Base-by-base conservation (phyloP, 768 basidiomycete species). In the Ramaria sp. region DNA sequence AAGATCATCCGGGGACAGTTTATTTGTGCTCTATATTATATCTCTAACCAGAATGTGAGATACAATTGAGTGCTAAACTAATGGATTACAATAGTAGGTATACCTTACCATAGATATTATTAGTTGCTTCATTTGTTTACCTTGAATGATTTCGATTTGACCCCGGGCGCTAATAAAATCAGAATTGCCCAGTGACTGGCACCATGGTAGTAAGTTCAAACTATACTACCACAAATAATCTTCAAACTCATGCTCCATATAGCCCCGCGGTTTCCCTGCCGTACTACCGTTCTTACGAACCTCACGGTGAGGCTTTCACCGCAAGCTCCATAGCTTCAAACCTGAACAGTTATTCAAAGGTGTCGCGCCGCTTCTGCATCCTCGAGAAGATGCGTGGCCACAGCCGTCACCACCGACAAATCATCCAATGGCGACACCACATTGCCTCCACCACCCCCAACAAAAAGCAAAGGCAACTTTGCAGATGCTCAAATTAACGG, bases 401-500 rank as follows among this genome's bases (percentile, higher is more conserved):
- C 83, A 9, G 73, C 80, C 18, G 66, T 73, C 73, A 2, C 56
- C 72, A 0, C 68, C 75, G 2, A 70, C 77, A 22, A 75, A 76
- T 1, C 69, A 76, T 3, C 32, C 32, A 3, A 34, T 9, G 32
- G 32, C 2, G 32, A 34, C 32, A 64, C 73, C 3, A 58, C 66
- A 53, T 15, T 36, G 25, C 39, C 52, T 25, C 39, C 42, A 32
- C 15, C 52, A 10, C 15, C 50, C 18, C 16, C 42, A 42, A 10
- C 18, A 10, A 43, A 30, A 30, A 18, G 28, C 18, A 15, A 34
- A 5, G 63, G 65, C 22, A 58, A 62, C 16, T 66, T 75, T 15
- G 65, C 70, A 22, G 81, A 92, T 66, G 79, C 89, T 20, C 80
- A 76, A 61, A 77, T 99, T 60, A 73, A 71, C 48, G 79, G 79